phyloP scores from a whole-genome alignment of 352 stramenopile genomes.

The Globisporangium iwayamae region DNA sequence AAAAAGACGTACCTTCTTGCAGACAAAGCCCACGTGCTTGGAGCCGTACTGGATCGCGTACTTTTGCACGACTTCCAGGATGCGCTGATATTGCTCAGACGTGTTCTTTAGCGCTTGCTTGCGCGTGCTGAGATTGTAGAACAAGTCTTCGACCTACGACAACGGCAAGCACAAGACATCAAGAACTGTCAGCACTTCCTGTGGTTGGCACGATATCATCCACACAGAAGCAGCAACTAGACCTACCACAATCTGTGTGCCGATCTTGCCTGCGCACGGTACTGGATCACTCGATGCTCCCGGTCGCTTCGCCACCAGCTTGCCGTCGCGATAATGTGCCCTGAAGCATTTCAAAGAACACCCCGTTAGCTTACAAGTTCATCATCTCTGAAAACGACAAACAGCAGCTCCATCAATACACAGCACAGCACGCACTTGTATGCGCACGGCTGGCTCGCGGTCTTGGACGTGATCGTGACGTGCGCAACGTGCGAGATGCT shows the following conservation, averaged over 20 bases:
- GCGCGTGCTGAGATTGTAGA: slow-evolving; percentile 97
- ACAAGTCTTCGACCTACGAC: slow-evolving; percentile 93
- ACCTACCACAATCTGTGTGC: slow-evolving; percentile 71
- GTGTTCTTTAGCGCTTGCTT: slow-evolving; percentile 90
- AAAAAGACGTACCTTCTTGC: slow-evolving; percentile 80
- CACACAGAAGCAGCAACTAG: background rate
- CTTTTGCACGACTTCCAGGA: slow-evolving; percentile 94
- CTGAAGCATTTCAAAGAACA: slow-evolving; percentile 36
- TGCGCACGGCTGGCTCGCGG: slow-evolving; percentile 62
- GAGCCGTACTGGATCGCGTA: slow-evolving; percentile 94
- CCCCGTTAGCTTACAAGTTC: background rate
- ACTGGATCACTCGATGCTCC: slow-evolving; percentile 59
- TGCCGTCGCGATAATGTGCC: slow-evolving; percentile 91
- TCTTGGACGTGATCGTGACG: slow-evolving; percentile 90
- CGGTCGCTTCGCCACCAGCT: slow-evolving; percentile 67
- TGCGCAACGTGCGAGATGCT: slow-evolving; percentile 95
- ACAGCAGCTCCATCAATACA: background rate
- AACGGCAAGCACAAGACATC: background rate
- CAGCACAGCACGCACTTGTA: slow-evolving; percentile 52
- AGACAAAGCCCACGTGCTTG: slow-evolving; percentile 92
- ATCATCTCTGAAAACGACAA: background rate
- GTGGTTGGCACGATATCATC: background rate
- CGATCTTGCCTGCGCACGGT: slow-evolving; percentile 77
- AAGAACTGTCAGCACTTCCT: background rate
- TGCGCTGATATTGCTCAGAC: slow-evolving; percentile 92